Evolutionary conservation across 176 grass and related monocot species (phyloP).

Genomic region (Tillandsia leiboldiana): DNA sequence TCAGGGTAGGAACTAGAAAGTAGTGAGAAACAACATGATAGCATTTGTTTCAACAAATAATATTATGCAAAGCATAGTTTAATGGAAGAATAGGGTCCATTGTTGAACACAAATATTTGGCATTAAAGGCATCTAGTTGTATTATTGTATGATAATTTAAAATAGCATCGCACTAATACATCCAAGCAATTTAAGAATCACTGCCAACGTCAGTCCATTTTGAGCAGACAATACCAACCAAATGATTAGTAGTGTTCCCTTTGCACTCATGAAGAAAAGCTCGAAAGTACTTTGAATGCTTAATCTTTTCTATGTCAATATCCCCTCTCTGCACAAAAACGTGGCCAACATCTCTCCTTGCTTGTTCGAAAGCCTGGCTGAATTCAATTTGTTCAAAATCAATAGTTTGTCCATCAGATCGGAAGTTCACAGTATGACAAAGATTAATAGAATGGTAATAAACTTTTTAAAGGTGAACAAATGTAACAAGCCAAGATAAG

Average conservation of each 20-base stretch:
- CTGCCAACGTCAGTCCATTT: constrained; percentile 3
- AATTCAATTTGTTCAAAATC: constrained; percentile 25
- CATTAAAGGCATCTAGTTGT: too few species aligned
- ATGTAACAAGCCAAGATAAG: too few species aligned
- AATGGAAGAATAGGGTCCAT: too few species aligned
- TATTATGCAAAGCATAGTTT: too few species aligned
- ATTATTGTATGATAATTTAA: too few species aligned
- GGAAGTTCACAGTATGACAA: too few species aligned
- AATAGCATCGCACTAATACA: not conserved
- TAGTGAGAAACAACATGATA: too few species aligned
- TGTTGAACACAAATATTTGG: too few species aligned
- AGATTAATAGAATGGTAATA: too few species aligned
- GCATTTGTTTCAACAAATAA: too few species aligned
- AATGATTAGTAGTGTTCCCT: constrained; percentile 36
- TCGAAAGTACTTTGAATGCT: constrained; percentile 58
- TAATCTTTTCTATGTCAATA: constrained; percentile 60
- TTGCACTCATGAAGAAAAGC: constrained; percentile 42
- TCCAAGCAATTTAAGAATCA: constrained; percentile 17
- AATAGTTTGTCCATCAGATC: not conserved
- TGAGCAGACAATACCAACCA: constrained; percentile 21
- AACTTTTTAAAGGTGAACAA: too few species aligned
- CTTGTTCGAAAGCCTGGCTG: constrained; percentile 68
- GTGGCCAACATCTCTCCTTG: constrained; percentile 47
- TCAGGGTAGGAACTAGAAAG: too few species aligned
- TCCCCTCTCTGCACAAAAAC: constrained; percentile 52